Conservation (phyloP, 78 protist species). For the Creolimax fragrantissima region DNA sequence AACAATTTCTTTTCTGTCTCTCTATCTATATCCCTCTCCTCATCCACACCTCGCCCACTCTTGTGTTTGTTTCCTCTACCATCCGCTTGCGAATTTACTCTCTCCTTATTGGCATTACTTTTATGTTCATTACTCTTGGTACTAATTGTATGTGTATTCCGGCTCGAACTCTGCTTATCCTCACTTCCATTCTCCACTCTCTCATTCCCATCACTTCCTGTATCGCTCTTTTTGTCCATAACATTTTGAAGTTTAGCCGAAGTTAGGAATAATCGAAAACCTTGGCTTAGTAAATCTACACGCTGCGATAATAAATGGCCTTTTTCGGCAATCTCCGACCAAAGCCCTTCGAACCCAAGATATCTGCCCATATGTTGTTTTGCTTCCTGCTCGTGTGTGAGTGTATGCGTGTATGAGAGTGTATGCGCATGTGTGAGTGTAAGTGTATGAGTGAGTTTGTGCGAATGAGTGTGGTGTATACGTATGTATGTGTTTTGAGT, state of each 20-base stretch:
- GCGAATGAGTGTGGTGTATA: not conserved
- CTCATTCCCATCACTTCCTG: not conserved
- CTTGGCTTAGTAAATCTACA: not conserved
- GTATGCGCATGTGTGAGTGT: not conserved
- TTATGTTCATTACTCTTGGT: not conserved
- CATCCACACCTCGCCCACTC: not conserved
- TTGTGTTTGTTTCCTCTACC: not conserved
- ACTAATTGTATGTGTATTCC: not conserved
- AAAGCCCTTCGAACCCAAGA: not conserved
- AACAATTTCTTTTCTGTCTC: not conserved
- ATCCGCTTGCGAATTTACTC: not conserved
- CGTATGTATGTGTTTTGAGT: not conserved
- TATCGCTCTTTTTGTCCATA: not conserved
- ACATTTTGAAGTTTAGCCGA: not conserved
- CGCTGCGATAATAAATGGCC: not conserved
- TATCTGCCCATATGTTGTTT: conserved; percentile 3
- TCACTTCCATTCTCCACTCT: not conserved
- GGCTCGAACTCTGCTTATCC: not conserved
- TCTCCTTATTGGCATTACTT: not conserved
- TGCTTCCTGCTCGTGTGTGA: not conserved
- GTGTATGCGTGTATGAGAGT: not conserved
- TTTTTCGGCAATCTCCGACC: not conserved
- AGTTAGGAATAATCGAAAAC: not conserved
- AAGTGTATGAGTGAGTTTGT: not conserved
- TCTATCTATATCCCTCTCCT: not conserved